Base-by-base conservation (phyloP, 208 protist species). In the Trypanosoma melophagium region DNA sequence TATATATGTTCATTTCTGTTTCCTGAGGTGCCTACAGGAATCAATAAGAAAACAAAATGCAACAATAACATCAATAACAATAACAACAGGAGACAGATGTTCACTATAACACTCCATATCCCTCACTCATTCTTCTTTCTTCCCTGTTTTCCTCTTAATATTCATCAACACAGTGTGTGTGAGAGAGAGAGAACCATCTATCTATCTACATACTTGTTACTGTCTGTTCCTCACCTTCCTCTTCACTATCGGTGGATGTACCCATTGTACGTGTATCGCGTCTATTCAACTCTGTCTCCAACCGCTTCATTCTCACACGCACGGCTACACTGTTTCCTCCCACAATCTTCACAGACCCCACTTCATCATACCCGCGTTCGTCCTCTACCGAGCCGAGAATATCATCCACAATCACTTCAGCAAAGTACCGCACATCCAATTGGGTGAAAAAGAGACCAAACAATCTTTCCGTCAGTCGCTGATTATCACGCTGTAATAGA, bases 391-490 rank as follows among this genome's bases (percentile, higher is more conserved):
- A 68, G 28, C 79, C 78, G 14, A 81, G 70, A 44, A 87, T 85
- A 60, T 84, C 84, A 35, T 85, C 81, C 4, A 82, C 69, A 47
- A 87, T 80, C 24, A 71, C 77, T 58, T 87, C 73, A 19, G 84
- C 73, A 28, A 86, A 58, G 13, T 64, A 60, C 51, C 53, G 19
- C 4, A 89, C 73, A 62, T 86, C 77, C 8, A 80, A 60, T 16
- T 66, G 66, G 80, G 53, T 7, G 78, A 61, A n/a, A 55, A 63
- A 63, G 19, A 70, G 4, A 1, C 60, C 59, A 47, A 87, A 64
- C 12, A 83, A 8, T 9, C 47, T 35, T 66, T 86, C 78, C 1
- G 73, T 42, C 54, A 76, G 59, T 21, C 74, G 80, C 21, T 44
- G 74, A 3, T 69, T 58, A 8, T 51, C 47, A 2, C 77, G 70